Evolutionary conservation across 2,329 filamentous ascomycete species (phyloP).

Genomic region (Torrubiella hemipterigena): DNA sequence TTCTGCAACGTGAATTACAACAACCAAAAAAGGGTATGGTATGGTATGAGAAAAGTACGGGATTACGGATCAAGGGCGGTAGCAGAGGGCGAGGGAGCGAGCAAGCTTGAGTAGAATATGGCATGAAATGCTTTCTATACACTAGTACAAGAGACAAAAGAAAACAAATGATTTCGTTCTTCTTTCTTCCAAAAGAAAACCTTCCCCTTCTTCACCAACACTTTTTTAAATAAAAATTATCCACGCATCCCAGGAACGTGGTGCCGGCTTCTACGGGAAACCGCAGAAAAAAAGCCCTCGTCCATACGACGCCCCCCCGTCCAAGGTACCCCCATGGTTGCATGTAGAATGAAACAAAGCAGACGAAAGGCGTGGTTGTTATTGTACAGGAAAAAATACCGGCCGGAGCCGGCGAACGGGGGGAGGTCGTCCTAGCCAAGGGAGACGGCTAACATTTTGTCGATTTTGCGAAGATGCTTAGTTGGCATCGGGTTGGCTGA

Average conservation of each 20-base stretch:
- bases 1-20: no score
- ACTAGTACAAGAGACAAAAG: constrained; percentile 18
- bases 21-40: no score
- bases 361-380: no score
- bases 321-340: no score
- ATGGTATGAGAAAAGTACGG: background rate
- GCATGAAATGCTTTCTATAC: constrained; percentile 21
- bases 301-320: no score
- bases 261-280: no score
- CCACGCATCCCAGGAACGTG: background rate
- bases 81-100: background rate
- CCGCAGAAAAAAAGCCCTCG: no score
- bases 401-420: no score
- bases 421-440: background rate
- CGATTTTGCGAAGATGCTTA: no score
- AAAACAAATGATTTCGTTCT: background rate
- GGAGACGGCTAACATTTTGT: no score
- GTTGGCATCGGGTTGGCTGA: constrained; percentile 83
- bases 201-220: background rate
- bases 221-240: background rate
- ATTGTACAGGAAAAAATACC: no score
- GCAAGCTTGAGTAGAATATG: background rate
- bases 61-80: background rate
- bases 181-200: background rate
- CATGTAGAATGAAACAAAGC: no score